Evolutionary conservation across 1,284 basidiomycete species (phyloP).

Genomic region (Sanghuangporus weigelae): DNA sequence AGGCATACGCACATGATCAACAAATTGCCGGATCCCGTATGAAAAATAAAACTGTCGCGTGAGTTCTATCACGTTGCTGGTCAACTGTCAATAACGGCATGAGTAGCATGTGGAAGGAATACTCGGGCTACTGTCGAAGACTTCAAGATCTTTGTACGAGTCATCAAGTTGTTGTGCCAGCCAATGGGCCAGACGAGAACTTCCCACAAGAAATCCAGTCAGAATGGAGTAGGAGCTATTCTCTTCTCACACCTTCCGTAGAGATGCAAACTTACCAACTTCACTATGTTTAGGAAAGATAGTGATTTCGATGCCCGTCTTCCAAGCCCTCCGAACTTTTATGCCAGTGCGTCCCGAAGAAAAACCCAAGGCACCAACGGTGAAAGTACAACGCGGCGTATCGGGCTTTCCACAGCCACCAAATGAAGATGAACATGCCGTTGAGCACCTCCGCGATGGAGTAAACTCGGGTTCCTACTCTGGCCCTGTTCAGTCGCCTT

Average conservation of each 20-base stretch:
- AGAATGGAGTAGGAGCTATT: slow-evolving; percentile 14
- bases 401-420: background rate
- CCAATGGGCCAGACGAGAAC: slow-evolving; percentile 6
- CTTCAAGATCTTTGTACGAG: slow-evolving; percentile 11
- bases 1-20: slow-evolving; percentile 11
- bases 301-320: slow-evolving; percentile 14
- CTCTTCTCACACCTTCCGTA: background rate
- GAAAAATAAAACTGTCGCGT: slow-evolving; percentile 18
- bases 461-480: background rate
- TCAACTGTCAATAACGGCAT: background rate
- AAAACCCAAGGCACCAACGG: slow-evolving; percentile 8
- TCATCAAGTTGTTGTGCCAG: slow-evolving; percentile 4
- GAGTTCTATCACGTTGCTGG: background rate
- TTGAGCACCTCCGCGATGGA: slow-evolving; percentile 5
- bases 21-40: slow-evolving; percentile 15
- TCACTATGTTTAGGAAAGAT: slow-evolving; percentile 10
- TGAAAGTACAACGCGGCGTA: background rate
- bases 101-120: slow-evolving; percentile 17
- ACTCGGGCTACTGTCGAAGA: slow-evolving; percentile 17
- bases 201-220: slow-evolving; percentile 10
- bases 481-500: slow-evolving; percentile 15
- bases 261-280: background rate
- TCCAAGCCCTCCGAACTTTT: slow-evolving; percentile 8
- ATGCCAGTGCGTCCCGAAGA: slow-evolving; percentile 17
- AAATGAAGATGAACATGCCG: slow-evolving; percentile 4